These are phyloP conservation scores for Acer campestre DNA, from an alignment of 345 rosid species.

Conservation along the genomic window DNA sequence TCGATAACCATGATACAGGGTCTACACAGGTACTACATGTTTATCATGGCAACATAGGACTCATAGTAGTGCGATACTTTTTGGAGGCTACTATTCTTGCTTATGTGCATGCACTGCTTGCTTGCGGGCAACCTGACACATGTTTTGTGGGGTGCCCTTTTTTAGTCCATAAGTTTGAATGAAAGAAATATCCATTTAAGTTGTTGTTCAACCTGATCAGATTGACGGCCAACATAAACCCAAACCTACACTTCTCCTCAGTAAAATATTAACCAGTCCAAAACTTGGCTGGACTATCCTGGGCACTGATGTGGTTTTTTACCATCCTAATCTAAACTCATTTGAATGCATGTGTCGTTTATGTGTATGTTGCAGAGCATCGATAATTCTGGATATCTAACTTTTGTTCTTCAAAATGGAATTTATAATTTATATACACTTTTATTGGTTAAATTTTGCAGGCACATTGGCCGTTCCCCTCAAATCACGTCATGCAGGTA, in stretches of 20 bases:
- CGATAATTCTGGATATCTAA: background rate
- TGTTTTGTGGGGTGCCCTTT: background rate
- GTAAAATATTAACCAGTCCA: background rate
- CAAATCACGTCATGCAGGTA: constrained; percentile 84
- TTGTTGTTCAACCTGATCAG: background rate
- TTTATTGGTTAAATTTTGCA: constrained; percentile 32
- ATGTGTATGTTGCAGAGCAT: background rate
- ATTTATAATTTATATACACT: constrained; percentile 4
- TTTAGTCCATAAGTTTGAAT: background rate
- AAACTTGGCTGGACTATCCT: background rate
- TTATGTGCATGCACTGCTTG: background rate
- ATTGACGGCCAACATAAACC: background rate
- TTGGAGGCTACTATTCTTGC: background rate
- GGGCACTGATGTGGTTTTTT: background rate
- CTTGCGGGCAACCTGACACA: background rate
- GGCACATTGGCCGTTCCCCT: constrained; percentile 94
- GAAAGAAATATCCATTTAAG: background rate
- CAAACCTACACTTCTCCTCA: background rate
- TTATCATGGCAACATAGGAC: background rate
- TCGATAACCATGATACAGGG: constrained; percentile 94
- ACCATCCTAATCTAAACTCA: background rate
- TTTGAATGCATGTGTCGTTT: background rate
- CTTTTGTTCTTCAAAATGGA: background rate
- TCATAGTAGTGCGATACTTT: constrained; percentile 3
- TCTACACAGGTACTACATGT: constrained; percentile 69